A percentile compares a stretch with the other conserved stretches of the same genome.
Conservation (phyloP, 2,329 filamentous ascomycete genomes). For the Phaeosphaeria sp. region DNA sequence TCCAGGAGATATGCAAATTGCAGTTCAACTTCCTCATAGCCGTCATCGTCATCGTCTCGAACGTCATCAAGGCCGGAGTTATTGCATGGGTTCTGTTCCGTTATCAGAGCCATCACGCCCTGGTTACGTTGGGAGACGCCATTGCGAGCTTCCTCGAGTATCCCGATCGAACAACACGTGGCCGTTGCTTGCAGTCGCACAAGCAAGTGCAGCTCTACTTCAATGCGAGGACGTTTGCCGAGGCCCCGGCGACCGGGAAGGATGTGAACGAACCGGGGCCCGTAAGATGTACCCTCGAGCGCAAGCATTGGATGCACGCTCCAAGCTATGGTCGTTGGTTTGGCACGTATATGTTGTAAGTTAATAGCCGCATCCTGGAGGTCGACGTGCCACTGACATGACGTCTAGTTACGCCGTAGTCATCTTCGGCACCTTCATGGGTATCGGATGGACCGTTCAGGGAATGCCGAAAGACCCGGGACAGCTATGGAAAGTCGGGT, state of each 20-base stretch:
- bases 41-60: constrained; percentile 12
- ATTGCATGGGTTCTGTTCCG: constrained; percentile 19
- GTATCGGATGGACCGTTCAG: not conserved
- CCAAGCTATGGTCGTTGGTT: constrained; percentile 5
- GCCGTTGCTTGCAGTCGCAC: constrained; percentile 10
- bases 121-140: constrained; percentile 33
- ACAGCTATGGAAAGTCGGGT: constrained; percentile 16
- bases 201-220: not conserved
- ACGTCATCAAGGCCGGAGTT: constrained; percentile 11
- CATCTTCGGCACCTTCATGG: constrained; percentile 4
- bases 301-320: not conserved
- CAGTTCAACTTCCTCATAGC: constrained; percentile 36
- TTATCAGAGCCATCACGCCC: constrained; percentile 7
- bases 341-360: constrained; percentile 4
- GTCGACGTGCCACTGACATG: not conserved
- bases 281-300: not conserved
- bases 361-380: not conserved
- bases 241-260: not conserved
- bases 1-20: constrained; percentile 30
- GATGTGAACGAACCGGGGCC: not conserved
- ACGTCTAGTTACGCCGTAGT: not conserved
- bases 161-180: constrained; percentile 18
- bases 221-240: not conserved
- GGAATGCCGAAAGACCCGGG: constrained; percentile 10
- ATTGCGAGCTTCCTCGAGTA: constrained; percentile 24